Conservation (phyloP, 1,284 basidiomycete genomes). For the Naganishia cerealis region DNA sequence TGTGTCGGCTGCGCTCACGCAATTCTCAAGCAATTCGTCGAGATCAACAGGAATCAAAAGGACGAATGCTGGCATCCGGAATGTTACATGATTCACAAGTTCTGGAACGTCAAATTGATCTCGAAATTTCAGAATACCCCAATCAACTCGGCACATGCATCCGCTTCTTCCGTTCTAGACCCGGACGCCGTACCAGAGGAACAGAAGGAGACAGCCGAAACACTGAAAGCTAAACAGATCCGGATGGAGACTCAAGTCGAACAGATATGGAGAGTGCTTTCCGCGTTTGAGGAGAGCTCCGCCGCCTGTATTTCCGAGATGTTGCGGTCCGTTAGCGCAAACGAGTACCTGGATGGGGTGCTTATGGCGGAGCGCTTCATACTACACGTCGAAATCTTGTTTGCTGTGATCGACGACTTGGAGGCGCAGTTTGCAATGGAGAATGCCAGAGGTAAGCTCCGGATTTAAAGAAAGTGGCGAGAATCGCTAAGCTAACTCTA, state of each 20-base stretch:
- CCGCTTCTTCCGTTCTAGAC: constrained; percentile 49
- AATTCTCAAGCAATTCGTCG: constrained; percentile 99
- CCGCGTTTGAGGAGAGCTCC: constrained; percentile 96
- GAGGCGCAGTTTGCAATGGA: constrained; percentile 83
- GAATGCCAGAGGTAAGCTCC: constrained; percentile 71
- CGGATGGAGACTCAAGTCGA: constrained; percentile 97
- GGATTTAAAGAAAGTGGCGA: background rate
- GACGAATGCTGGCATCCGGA: constrained; percentile 99
- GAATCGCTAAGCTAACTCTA: constrained; percentile 15
- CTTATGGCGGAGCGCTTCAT: constrained; percentile 98
- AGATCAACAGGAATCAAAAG: constrained; percentile 95
- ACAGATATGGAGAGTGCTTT: constrained; percentile 98
- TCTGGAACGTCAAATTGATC: constrained; percentile 98
- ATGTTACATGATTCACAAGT: constrained; percentile 99
- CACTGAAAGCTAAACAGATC: constrained; percentile 88
- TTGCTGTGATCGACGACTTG: constrained; percentile 94
- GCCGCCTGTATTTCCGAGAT: constrained; percentile 99
- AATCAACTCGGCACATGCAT: constrained; percentile 60
- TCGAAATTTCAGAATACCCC: constrained; percentile 61
- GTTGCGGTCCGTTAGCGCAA: constrained; percentile 93
- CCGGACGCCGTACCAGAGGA: constrained; percentile 69
- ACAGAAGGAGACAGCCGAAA: constrained; percentile 70
- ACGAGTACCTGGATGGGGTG: constrained; percentile 93
- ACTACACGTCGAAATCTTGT: constrained; percentile 94
- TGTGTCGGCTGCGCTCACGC: constrained; percentile 96